Conservation (phyloP, 768 basidiomycete species). For the Cubamyces lactineus region DNA sequence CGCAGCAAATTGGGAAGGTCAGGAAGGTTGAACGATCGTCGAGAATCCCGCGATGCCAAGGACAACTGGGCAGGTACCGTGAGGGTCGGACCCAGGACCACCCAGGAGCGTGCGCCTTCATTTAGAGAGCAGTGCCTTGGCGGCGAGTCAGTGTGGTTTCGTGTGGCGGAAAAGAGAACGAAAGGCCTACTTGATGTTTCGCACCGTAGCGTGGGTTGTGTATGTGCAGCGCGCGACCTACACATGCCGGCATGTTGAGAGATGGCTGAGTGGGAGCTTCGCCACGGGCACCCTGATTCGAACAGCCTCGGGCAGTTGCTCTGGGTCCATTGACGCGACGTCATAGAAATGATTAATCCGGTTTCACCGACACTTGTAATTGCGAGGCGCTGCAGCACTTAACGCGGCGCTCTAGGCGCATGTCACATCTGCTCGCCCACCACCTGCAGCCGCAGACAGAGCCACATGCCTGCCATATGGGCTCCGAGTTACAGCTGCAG, state of each 20-base stretch:
- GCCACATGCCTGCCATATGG: neutral
- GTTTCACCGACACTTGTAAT: neutral
- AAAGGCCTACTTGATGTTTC: too few relatives aligned
- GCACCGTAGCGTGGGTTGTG: neutral
- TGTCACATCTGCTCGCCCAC: neutral
- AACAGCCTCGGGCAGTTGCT: neutral
- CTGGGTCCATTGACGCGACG: neutral
- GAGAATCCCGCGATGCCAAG: conserved; percentile 11
- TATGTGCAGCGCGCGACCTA: neutral
- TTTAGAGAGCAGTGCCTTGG: neutral
- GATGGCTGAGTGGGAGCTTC: too few relatives aligned
- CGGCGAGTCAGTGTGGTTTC: neutral
- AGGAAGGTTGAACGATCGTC: neutral
- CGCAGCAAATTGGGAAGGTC: neutral
- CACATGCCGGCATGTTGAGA: too few relatives aligned
- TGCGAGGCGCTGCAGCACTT: too few relatives aligned
- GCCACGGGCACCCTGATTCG: too few relatives aligned
- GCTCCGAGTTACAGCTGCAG: neutral
- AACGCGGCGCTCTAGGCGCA: neutral
- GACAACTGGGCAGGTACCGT: neutral
- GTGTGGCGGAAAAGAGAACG: neutral
- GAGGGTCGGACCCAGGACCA: neutral
- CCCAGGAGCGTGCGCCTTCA: neutral
- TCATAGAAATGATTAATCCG: conserved; percentile 2
- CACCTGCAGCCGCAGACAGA: neutral